Percentiles rank a stretch among this genome's conserved stretches.
Evolutionary conservation across 495 filamentous ascomycete genomes (phyloP).

Genomic region (Halenospora varia): DNA sequence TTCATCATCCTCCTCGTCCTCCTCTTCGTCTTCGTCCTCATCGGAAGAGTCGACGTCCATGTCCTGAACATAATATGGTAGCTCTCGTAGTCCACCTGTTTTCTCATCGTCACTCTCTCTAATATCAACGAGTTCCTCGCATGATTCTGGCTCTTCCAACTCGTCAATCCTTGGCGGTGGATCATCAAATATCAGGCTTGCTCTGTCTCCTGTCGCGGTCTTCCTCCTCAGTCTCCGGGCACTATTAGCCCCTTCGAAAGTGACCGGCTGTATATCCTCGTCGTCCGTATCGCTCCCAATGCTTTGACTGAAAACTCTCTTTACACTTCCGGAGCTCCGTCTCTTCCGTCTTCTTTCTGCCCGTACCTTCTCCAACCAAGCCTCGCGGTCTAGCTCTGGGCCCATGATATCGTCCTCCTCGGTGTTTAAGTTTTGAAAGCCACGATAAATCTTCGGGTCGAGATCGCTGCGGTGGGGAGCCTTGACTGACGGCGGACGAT

Average conservation of each 20-base stretch:
- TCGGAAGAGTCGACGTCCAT: slow-evolving; percentile 28
- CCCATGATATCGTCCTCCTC: slow-evolving; percentile 4
- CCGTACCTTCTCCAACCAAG: slow-evolving; percentile 10
- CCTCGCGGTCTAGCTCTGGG: slow-evolving; percentile 4
- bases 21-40: slow-evolving; percentile 20
- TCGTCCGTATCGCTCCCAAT: slow-evolving; percentile 49
- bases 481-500: slow-evolving; percentile 13
- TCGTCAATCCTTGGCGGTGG: slow-evolving; percentile 48
- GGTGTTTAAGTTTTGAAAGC: slow-evolving; percentile 13
- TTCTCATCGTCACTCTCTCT: slow-evolving; percentile 29
- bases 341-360: slow-evolving; percentile 32
- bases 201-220: slow-evolving; percentile 38
- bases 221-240: slow-evolving; percentile 44
- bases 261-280: slow-evolving; percentile 43
- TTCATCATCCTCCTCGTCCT: slow-evolving; percentile 20
- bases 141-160: slow-evolving; percentile 46
- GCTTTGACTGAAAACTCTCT: slow-evolving; percentile 48
- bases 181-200: slow-evolving; percentile 45
- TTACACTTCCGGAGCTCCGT: slow-evolving; percentile 49
- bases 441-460: slow-evolving; percentile 6
- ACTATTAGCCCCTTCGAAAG: slow-evolving; percentile 23
- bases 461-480: slow-evolving; percentile 8
- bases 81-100: slow-evolving; percentile 27
- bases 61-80: slow-evolving; percentile 45
- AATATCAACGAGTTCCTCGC: slow-evolving; percentile 41